A percentile compares a stretch with the other conserved stretches of the same genome.
Conservation (phyloP, 805 yeast species). For the Peterozyma xylosa region DNA sequence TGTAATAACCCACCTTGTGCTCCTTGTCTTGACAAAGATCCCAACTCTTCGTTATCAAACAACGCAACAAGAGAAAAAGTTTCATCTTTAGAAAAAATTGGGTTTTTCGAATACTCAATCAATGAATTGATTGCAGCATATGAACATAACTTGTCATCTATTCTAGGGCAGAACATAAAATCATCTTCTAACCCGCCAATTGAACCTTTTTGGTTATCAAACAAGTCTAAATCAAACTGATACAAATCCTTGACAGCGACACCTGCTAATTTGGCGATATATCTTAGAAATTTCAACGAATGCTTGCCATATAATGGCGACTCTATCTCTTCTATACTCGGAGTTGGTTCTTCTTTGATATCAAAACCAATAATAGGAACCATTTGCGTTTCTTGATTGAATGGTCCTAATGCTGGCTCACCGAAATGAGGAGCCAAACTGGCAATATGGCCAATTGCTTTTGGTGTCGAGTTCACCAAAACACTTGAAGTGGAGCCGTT, state of each 20-base stretch:
- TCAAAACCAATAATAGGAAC: slow-evolving; percentile 73
- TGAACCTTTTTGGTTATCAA: slow-evolving; percentile 72
- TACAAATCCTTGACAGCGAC: slow-evolving; percentile 53
- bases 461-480: slow-evolving; percentile 53
- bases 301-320: slow-evolving; percentile 68
- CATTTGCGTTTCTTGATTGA: slow-evolving; percentile 67
- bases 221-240: slow-evolving; percentile 70
- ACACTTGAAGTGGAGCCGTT: slow-evolving; percentile 20
- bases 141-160: slow-evolving; percentile 79
- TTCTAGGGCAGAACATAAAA: slow-evolving; percentile 72
- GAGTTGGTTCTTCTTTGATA: slow-evolving; percentile 30
- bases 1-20: slow-evolving; percentile 73
- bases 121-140: slow-evolving; percentile 63
- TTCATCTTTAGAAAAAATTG: slow-evolving; percentile 21
- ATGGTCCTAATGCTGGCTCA: slow-evolving; percentile 54
- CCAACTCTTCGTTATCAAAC: slow-evolving; percentile 79
- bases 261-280: slow-evolving; percentile 52
- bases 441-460: slow-evolving; percentile 74
- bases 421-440: slow-evolving; percentile 88
- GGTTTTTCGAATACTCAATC: slow-evolving; percentile 15
- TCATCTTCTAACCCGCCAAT: slow-evolving; percentile 74
- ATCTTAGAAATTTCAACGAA: slow-evolving; percentile 58
- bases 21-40: slow-evolving; percentile 74
- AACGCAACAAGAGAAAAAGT: slow-evolving; percentile 54
- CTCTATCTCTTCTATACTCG: slow-evolving; percentile 50